Evolutionary conservation across 1,284 basidiomycete species (phyloP).

Genomic region (Waitea zeae): DNA sequence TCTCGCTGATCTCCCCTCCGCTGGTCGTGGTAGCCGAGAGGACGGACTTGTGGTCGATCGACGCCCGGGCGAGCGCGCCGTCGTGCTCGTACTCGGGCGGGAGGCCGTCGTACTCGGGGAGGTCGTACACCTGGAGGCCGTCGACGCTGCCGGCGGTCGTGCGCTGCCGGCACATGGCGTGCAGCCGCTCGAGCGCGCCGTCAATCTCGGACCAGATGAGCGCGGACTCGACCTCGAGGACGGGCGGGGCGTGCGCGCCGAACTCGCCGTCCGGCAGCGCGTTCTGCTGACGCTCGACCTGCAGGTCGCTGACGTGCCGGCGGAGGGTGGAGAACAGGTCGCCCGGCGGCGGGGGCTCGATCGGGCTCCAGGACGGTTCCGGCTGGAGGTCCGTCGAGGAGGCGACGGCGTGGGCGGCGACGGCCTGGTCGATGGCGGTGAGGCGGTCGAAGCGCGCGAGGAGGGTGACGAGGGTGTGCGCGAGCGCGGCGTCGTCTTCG

Average conservation of each 20-base stretch:
- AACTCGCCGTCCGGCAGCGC: constrained; percentile 2
- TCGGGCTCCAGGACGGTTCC: neutral
- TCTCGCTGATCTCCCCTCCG: constrained; percentile 25
- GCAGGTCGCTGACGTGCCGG: constrained; percentile 51
- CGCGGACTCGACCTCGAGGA: constrained; percentile 40
- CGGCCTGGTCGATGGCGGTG: constrained; percentile 16
- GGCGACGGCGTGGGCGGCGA: too few relatives aligned
- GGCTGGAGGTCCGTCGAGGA: neutral
- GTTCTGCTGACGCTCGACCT: constrained; percentile 27
- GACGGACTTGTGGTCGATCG: neutral
- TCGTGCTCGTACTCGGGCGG: constrained; percentile 42
- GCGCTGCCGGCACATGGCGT: constrained; percentile 44
- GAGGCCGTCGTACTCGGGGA: constrained; percentile 34
- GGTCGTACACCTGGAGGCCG: constrained; percentile 18
- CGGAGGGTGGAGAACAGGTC: constrained; percentile 44
- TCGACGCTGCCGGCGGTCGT: constrained; percentile 17
- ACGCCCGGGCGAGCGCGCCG: neutral
- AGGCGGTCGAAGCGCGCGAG: constrained; percentile 48
- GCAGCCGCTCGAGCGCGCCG: constrained; percentile 50
- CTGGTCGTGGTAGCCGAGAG: neutral
- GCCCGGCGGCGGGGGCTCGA: constrained; percentile 8
- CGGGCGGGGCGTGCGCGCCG: constrained; percentile 22
- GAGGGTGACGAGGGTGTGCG: constrained; percentile 45
- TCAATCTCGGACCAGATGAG: constrained; percentile 63
- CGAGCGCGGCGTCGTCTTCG: constrained; percentile 36